phyloP scores from a whole-genome alignment of 23 red algal genomes.

The Gracilaria gracilis region DNA sequence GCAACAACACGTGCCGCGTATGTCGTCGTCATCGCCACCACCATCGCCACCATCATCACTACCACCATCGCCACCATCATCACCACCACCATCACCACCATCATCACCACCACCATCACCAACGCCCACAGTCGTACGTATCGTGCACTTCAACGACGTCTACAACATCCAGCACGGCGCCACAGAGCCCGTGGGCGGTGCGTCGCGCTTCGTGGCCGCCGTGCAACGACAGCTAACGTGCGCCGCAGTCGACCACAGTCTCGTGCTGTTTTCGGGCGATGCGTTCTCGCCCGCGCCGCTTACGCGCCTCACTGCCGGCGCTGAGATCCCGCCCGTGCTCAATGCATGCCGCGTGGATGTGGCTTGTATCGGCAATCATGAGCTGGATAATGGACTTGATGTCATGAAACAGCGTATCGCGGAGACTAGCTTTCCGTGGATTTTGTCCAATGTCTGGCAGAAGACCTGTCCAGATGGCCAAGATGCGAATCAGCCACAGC shows the following conservation, averaged over 20 bases:
- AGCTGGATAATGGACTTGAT: conserved; percentile 50
- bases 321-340: conserved; percentile 67
- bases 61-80: too few species aligned
- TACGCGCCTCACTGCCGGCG: conserved; percentile 40
- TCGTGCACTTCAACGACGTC: conserved; percentile 66
- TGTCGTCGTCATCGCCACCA: too few species aligned
- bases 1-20: too few species aligned
- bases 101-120: not conserved
- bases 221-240: not conserved
- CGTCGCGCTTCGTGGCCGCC: conserved; percentile 70
- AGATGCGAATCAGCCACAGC: too few species aligned
- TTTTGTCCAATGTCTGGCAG: conserved; percentile 60
- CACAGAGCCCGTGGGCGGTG: conserved; percentile 71
- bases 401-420: conserved; percentile 30
- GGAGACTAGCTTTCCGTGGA: conserved; percentile 72
- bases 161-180: conserved; percentile 59
- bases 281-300: conserved; percentile 70
- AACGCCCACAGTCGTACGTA: conserved; percentile 1
- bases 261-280: conserved; percentile 69
- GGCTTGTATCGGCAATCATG: conserved; percentile 73
- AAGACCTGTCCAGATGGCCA: too few species aligned
- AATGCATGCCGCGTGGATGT: conserved; percentile 55
- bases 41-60: too few species aligned
- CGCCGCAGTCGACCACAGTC: not conserved
- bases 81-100: too few species aligned